Conservation (phyloP, 2,329 filamentous ascomycete genomes). For the Amylocarpus encephaloides region DNA sequence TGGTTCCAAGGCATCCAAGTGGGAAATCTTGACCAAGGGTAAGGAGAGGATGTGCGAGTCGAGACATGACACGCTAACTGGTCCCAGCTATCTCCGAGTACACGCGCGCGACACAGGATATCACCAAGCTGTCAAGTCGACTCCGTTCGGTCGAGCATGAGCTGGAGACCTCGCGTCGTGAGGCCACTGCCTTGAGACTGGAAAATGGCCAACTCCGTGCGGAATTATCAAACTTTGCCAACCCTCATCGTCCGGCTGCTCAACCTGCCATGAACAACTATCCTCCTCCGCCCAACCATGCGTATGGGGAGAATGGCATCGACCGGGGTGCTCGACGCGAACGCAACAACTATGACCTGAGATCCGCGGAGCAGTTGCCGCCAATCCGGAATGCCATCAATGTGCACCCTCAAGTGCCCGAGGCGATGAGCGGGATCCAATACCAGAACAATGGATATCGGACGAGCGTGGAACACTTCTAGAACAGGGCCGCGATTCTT, state of each 20-base stretch:
- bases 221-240: conserved; percentile 18
- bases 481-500: background rate
- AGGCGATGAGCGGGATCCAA: conserved; percentile 61
- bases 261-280: conserved; percentile 7
- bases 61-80: conserved; percentile 12
- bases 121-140: conserved; percentile 6
- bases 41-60: conserved; percentile 24
- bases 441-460: conserved; percentile 36
- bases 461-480: conserved; percentile 11
- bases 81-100: conserved; percentile 55
- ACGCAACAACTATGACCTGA: conserved; percentile 33
- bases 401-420: conserved; percentile 34
- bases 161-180: conserved; percentile 36
- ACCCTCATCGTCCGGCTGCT: conserved; percentile 13
- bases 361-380: conserved; percentile 37
- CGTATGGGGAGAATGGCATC: conserved; percentile 2
- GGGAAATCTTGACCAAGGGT: conserved; percentile 86
- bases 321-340: conserved; percentile 26
- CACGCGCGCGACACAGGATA: conserved; percentile 35
- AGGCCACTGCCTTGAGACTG: conserved; percentile 35
- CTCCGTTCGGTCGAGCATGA: conserved; percentile 25
- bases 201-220: conserved; percentile 29
- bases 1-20: conserved; percentile 80
- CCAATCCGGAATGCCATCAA: conserved; percentile 48
- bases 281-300: conserved; percentile 5